Evolutionary conservation across 192 early-diverging fungal species (phyloP), one percentile per base, ranked within the genome.

Genomic region (Linnemannia elongata): DNA sequence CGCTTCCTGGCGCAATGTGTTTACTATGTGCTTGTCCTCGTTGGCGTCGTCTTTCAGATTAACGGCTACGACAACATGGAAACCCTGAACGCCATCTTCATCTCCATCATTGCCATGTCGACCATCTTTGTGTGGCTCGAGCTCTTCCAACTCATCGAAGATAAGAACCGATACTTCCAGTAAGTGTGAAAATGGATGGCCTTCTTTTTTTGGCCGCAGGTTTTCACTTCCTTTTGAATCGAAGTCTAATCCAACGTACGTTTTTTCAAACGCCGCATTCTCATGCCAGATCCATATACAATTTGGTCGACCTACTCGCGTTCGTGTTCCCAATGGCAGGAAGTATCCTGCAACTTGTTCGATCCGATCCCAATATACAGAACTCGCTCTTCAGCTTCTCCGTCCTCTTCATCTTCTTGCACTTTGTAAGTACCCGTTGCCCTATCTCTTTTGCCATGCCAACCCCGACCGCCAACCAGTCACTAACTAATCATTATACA

Each of bases 101-200:
- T 79, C 35, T 69, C 78, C 38, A 79, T 79, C 49, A 79, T 72
- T 42, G 36, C 52, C 39, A 15, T 79, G 47, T n/a, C 78, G 1
- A n/a, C 38, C 38, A 30, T 71, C 36, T 79, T 79, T 42, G 5
- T 79, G 0, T 79, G 70, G 78, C 78, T 79, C 70, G 78, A 79
- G 18, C 3, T 72, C 10, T 12, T 72, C 6, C 78, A 79, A 20
- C 4, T 49, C 5, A 17, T 57, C 8, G 49, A 72, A 17, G 36
- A 45, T 2, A 44, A n/a, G 17, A 39, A 15, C 1, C 4, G 39
- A 10, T 79, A 72, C 41, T 27, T 57, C 2, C 7, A 4, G 78
- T 79, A 72, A 63, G 78, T n/a, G 9, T 13, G 38, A 2, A 22
- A 33, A 42, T 6, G 10, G 4, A 70, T 39, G 36, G 0, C 0